These are phyloP conservation scores for Cicer arietinum DNA, from an alignment of 306 rosid genomes.

Conservation along the genomic window DNA sequence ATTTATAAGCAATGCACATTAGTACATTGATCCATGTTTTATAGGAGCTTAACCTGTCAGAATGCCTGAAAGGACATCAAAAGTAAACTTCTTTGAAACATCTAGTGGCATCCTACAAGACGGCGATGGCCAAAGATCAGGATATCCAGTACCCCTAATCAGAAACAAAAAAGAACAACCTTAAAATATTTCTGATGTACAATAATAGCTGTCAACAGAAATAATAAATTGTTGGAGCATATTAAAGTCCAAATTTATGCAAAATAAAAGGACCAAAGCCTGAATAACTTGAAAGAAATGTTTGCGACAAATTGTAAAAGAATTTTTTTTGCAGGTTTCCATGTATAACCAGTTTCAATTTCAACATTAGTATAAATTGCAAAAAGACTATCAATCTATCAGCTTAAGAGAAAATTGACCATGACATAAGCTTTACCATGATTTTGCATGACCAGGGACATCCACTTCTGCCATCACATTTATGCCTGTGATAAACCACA, in stretches of 20 bases:
- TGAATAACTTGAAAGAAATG: conserved; percentile 22
- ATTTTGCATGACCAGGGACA: conserved; percentile 93
- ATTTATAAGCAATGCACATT: conserved; percentile 23
- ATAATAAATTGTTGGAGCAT: conserved; percentile 1
- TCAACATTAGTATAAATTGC: conserved; percentile 12
- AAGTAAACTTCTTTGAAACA: conserved; percentile 80
- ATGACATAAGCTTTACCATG: conserved; percentile 66
- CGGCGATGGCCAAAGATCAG: conserved; percentile 92
- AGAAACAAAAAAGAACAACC: conserved; percentile 21
- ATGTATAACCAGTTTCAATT: conserved; percentile 8
- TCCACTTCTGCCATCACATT: conserved; percentile 96
- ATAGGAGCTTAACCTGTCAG: conserved; percentile 71
- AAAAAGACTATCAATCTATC: conserved; percentile 2
- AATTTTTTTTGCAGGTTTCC: background rate
- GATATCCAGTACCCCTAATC: conserved; percentile 93
- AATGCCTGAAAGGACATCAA: conserved; percentile 84
- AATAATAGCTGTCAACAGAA: background rate
- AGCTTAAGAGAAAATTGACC: conserved; percentile 39
- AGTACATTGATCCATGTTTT: conserved; percentile 1
- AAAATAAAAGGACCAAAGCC: conserved; percentile 4
- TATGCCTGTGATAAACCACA: conserved; percentile 69
- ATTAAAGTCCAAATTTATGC: conserved; percentile 6
- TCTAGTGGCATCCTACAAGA: conserved; percentile 89
- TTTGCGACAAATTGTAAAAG: conserved; percentile 1
- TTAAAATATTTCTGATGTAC: conserved; percentile 26